A percentile compares a stretch with the other conserved stretches of the same genome.
Conservation (phyloP, 2,329 filamentous ascomycete species). For the Pochonia chlamydosporia region DNA sequence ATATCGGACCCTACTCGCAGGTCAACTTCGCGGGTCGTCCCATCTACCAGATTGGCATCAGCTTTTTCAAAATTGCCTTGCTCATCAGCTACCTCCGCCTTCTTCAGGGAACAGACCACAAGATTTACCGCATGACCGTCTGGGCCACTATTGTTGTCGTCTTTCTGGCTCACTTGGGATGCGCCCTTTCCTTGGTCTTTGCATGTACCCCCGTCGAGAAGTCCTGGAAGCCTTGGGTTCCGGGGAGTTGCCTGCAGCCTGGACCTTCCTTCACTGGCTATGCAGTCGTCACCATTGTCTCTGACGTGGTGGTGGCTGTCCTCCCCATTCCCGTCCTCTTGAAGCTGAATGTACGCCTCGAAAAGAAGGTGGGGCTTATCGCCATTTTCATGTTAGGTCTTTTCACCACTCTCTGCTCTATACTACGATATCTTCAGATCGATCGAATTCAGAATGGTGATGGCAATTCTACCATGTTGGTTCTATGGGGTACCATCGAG, state of each 20-base stretch:
- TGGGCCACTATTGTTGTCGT: constrained; percentile 37
- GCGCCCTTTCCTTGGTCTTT: constrained; percentile 42
- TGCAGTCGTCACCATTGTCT: constrained; percentile 44
- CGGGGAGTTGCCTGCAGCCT: constrained; percentile 38
- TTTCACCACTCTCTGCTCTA: constrained; percentile 49
- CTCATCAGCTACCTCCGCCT: constrained; percentile 47
- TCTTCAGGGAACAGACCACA: constrained; percentile 41
- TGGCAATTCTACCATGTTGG: constrained; percentile 49
- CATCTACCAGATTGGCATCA: constrained; percentile 49
- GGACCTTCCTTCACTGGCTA: constrained; percentile 46
- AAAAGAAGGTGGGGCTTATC: constrained; percentile 45
- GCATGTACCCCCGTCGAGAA: constrained; percentile 42
- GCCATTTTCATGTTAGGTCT: constrained; percentile 46
- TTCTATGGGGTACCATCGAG: constrained; percentile 52
- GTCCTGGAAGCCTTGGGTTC: constrained; percentile 37
- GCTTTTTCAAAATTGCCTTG: constrained; percentile 50
- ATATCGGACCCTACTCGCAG: constrained; percentile 38
- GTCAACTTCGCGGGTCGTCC: constrained; percentile 49
- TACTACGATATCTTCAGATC: constrained; percentile 47
- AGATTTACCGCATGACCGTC: constrained; percentile 36
- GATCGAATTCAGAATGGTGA: constrained; percentile 42
- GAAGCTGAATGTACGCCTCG: constrained; percentile 39
- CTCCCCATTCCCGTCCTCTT: constrained; percentile 45
- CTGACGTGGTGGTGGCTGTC: constrained; percentile 42
- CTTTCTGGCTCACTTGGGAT: constrained; percentile 41